Evolutionary conservation across 129 eudicot genomes (phyloP), one percentile per base, ranked within the genome.

Genomic region (Sambucus nigra): DNA sequence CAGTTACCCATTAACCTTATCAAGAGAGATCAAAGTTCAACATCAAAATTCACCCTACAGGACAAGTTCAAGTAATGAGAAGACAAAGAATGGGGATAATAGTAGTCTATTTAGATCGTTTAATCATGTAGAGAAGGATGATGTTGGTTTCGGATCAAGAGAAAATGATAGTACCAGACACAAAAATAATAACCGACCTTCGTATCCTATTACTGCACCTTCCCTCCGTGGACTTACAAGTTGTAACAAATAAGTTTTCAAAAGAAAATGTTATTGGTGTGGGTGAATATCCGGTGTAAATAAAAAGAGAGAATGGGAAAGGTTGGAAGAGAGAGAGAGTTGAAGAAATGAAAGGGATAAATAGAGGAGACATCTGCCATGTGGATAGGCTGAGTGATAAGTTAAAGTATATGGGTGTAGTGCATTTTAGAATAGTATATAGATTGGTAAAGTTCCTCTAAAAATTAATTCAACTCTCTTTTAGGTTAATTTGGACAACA

Each of bases 261-360:
- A 86, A 81, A 61, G 83, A 86, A 25, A 78, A 86, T 42, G 66
- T 86, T 32, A 79, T 86, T 64, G 95, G 95, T 48, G 95, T 81
- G 70, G 95, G 95, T 53, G 95, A 92, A 16, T 86, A 81, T 51
- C n/a, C n/a, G n/a, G n/a, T n/a, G n/a, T n/a, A n/a, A n/a, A n/a
- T n/a, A n/a, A n/a, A n/a, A n/a, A n/a, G n/a, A n/a, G n/a, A n/a
- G n/a, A n/a, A n/a, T n/a, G n/a, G n/a, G n/a, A n/a, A n/a, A n/a
- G n/a, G n/a, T n/a, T n/a, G n/a, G n/a, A n/a, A n/a, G n/a, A n/a
- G n/a, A n/a, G n/a, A n/a, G n/a, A n/a, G n/a, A n/a, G n/a, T n/a
- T n/a, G n/a, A n/a, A n/a, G n/a, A n/a, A n/a, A n/a, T n/a, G n/a
- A n/a, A n/a, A n/a, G n/a, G n/a, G n/a, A n/a, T n/a, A n/a, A n/a